A percentile compares a stretch with the other conserved stretches of the same genome.
Conservation (phyloP, 306 rosid genomes). For the Chamaecrista fasciculata region DNA sequence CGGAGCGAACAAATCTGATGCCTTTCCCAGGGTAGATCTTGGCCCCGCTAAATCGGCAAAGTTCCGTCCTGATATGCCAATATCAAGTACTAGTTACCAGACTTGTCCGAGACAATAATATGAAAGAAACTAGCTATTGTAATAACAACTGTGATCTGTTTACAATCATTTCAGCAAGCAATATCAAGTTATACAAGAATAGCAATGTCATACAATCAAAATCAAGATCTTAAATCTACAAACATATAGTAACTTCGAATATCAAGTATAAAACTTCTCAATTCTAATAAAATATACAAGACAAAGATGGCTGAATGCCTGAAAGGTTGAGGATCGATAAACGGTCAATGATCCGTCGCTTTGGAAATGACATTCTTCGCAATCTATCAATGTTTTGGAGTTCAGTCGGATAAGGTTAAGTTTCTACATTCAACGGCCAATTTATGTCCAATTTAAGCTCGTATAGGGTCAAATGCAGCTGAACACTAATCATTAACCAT, state of each 20-base stretch:
- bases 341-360: not conserved
- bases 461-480: not conserved
- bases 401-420: not conserved
- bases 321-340: not conserved
- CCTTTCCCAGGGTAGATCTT: constrained; percentile 88
- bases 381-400: not conserved
- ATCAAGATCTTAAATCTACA: not conserved
- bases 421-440: not conserved
- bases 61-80: constrained; percentile 63
- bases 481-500: not conserved
- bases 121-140: not conserved
- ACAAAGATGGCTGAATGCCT: not conserved
- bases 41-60: constrained; percentile 81
- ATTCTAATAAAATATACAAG: not conserved
- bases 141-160: too few species aligned
- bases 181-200: not conserved
- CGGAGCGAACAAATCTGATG: constrained; percentile 70
- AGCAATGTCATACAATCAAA: not conserved
- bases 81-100: not conserved
- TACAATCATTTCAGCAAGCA: not conserved
- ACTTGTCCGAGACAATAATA: not conserved
- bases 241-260: not conserved
- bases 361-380: not conserved
- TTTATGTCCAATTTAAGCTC: not conserved
- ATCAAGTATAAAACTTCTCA: not conserved